These are phyloP conservation scores for Hymenochaete sp. DNA, from an alignment of 1,284 basidiomycete species.

Conservation along the genomic window DNA sequence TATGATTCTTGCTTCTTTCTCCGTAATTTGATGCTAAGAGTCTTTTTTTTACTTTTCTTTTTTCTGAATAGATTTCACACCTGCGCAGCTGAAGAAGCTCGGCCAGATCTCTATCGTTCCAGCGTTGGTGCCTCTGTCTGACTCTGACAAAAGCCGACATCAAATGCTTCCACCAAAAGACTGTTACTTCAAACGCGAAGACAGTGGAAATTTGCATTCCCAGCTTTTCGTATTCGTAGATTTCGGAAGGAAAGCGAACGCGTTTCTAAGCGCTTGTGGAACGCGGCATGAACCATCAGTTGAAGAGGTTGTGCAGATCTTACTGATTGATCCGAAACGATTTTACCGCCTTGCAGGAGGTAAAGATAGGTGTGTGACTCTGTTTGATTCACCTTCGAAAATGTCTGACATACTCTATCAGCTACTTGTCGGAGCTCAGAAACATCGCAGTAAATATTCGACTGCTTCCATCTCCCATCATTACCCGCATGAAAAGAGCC, in stretches of 20 bases:
- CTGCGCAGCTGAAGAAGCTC: conserved; percentile 37
- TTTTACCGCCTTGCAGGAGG: conserved; percentile 67
- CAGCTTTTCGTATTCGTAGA: conserved; percentile 84
- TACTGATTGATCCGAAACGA: conserved; percentile 54
- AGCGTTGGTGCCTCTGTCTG: conserved; percentile 24
- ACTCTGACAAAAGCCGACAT: conserved; percentile 24
- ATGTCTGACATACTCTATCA: conserved; percentile 25
- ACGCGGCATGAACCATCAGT: conserved; percentile 85
- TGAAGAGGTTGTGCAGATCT: conserved; percentile 62
- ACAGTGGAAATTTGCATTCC: conserved; percentile 53
- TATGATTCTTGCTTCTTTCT: conserved; percentile 18
- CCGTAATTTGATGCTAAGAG: conserved; percentile 3
- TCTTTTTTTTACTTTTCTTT: conserved; percentile 18
- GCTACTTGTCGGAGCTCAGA: conserved; percentile 77
- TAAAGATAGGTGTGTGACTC: conserved; percentile 43
- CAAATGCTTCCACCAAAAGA: conserved; percentile 52
- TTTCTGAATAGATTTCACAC: conserved; percentile 37
- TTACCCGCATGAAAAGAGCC: conserved; percentile 58
- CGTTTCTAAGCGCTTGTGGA: conserved; percentile 82
- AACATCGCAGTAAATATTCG: conserved; percentile 75
- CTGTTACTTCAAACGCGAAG: conserved; percentile 57
- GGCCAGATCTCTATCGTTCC: conserved; percentile 53
- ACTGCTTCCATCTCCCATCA: conserved; percentile 47
- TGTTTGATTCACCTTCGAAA: conserved; percentile 10
- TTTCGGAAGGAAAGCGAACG: conserved; percentile 77